Conservation (phyloP, 2,329 filamentous ascomycete genomes). For the Thielaviopsis euricoi region DNA sequence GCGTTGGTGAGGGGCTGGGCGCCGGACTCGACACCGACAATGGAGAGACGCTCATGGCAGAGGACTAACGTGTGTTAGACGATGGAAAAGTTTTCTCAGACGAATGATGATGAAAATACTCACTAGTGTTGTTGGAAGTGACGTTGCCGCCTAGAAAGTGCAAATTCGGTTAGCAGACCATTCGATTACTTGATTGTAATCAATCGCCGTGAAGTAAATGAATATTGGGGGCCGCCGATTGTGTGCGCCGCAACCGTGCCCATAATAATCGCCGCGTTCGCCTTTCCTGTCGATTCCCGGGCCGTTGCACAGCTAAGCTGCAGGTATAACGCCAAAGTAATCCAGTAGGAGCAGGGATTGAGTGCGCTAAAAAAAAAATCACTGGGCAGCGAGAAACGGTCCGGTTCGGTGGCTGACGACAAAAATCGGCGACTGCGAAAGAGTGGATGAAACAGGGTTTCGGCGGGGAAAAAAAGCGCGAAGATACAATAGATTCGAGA, state of each 20-base stretch:
- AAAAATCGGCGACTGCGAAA: background rate
- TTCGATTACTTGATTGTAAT: conserved; percentile 11
- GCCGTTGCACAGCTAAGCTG: background rate
- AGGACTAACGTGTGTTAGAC: conserved; percentile 42
- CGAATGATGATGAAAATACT: conserved; percentile 17
- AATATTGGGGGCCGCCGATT: background rate
- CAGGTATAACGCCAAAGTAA: background rate
- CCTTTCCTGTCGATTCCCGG: background rate
- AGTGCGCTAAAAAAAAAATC: background rate
- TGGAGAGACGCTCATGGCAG: conserved; percentile 92
- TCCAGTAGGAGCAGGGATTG: background rate
- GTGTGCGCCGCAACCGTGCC: too few species aligned
- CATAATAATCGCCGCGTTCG: background rate
- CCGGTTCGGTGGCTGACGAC: background rate
- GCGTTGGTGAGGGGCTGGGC: conserved; percentile 90
- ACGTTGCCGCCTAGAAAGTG: conserved; percentile 59
- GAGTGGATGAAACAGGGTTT: background rate
- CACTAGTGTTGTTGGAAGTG: conserved; percentile 82
- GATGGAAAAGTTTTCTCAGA: conserved; percentile 5
- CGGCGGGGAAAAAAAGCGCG: background rate
- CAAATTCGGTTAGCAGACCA: conserved; percentile 17
- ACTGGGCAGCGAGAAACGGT: background rate
- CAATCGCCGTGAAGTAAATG: background rate
- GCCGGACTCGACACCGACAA: conserved; percentile 92
- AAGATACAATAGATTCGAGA: background rate